A percentile compares a stretch with the other conserved stretches of the same genome.
These are phyloP conservation scores for Ilex paraguariensis DNA, from an alignment of 305 asterid genomes.

Conservation along the genomic window DNA sequence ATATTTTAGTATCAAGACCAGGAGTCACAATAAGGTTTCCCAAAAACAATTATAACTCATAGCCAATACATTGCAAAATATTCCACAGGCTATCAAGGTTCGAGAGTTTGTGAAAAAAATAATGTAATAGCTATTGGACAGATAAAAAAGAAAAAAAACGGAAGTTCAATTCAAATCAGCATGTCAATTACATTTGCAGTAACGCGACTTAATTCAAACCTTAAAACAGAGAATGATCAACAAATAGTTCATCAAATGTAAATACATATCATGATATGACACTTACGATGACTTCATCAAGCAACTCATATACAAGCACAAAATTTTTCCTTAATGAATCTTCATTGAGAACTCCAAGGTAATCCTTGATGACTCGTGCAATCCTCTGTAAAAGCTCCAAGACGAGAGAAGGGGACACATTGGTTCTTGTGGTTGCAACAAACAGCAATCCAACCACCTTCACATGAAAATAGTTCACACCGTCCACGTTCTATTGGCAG, in stretches of 20 bases:
- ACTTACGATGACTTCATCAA: conserved; percentile 96
- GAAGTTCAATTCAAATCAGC: no score
- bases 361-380: conserved; percentile 96
- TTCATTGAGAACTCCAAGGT: conserved; percentile 91
- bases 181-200: no score
- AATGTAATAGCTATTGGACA: no score
- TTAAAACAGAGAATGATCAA: no score
- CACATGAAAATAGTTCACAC: conserved; percentile 96
- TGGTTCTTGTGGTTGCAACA: conserved; percentile 88
- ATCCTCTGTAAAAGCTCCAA: conserved; percentile 96
- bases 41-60: no score
- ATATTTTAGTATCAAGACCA: no score
- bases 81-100: no score
- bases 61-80: no score
- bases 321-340: conserved; percentile 90
- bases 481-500: conserved; percentile 72
- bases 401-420: conserved; percentile 86
- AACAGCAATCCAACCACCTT: conserved; percentile 93
- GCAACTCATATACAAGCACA: conserved; percentile 96
- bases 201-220: no score
- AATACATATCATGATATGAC: neutral
- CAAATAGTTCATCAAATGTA: neutral
- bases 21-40: no score
- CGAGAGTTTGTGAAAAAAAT: no score
- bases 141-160: no score